phyloP scores from a whole-genome alignment of 1,139 yeast species.

The Lodderomyces beijingensis region DNA sequence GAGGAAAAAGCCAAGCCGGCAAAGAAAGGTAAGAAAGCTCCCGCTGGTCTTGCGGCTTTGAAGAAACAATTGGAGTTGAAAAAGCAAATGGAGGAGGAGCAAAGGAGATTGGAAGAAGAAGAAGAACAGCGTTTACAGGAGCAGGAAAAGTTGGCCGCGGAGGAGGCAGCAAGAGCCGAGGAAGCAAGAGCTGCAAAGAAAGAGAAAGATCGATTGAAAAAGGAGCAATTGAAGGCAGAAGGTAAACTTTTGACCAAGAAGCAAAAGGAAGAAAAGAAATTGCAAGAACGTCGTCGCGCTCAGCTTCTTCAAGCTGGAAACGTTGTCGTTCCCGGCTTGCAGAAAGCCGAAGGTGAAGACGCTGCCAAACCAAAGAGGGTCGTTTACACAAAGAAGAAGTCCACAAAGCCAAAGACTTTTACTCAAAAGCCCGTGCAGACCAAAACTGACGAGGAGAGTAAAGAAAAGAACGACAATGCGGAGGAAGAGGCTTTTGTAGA shows the following conservation, averaged over 20 bases:
- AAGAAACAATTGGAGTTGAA: conserved; percentile 82
- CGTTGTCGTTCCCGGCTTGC: conserved; percentile 72
- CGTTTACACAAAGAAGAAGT: conserved; percentile 73
- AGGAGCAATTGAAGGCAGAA: conserved; percentile 82
- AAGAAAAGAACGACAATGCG: conserved; percentile 22
- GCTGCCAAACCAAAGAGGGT: conserved; percentile 56
- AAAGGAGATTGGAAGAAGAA: conserved; percentile 58
- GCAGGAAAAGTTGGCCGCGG: conserved; percentile 55
- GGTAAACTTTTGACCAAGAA: conserved; percentile 88
- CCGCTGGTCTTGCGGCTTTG: conserved; percentile 78
- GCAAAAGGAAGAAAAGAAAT: conserved; percentile 88
- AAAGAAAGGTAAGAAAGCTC: conserved; percentile 62
- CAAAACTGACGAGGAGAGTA: conserved; percentile 14
- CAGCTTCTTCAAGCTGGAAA: conserved; percentile 75
- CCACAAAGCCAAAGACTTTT: conserved; percentile 37
- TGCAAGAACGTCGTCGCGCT: conserved; percentile 85
- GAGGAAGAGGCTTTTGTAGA: conserved; percentile 56
- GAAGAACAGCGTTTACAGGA: conserved; percentile 63
- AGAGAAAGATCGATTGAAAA: conserved; percentile 78
- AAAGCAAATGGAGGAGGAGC: conserved; percentile 78
- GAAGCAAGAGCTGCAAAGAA: conserved; percentile 71
- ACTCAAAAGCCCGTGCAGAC: conserved; percentile 20
- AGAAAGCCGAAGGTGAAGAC: conserved; percentile 24
- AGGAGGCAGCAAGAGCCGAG: conserved; percentile 65
- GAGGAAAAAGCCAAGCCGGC: conserved; percentile 27